A percentile compares a stretch with the other conserved stretches of the same genome.
phyloP scores from a whole-genome alignment of 495 filamentous ascomycete species.

The Penicillium salamii region DNA sequence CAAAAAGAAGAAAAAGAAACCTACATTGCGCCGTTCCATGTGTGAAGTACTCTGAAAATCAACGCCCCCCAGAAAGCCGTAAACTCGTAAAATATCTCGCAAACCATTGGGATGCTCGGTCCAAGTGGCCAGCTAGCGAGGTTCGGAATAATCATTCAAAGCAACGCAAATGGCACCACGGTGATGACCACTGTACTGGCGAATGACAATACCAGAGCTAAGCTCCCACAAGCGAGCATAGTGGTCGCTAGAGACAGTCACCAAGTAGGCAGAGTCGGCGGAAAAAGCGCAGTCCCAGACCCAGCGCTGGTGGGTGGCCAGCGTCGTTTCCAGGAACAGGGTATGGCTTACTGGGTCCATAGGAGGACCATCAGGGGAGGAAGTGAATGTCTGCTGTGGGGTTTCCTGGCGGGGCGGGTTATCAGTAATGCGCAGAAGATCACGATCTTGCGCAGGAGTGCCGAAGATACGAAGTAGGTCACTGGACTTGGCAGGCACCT shows the following conservation, averaged over 20 bases:
- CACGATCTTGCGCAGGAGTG: conserved; percentile 15
- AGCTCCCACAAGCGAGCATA: conserved; percentile 98
- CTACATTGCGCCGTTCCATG: conserved; percentile 18
- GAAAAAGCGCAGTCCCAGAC: conserved; percentile 99
- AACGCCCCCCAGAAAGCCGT: background rate
- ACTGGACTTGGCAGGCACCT: conserved; percentile 17
- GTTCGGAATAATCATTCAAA: conserved; percentile 93
- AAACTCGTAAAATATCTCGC: background rate
- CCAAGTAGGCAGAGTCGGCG: conserved; percentile 92
- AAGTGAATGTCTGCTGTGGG: conserved; percentile 37
- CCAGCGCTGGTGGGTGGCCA: conserved; percentile 95
- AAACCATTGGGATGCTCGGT: no score
- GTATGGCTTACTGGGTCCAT: conserved; percentile 46
- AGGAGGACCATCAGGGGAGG: conserved; percentile 44
- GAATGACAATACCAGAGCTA: conserved; percentile 77
- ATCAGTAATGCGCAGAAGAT: conserved; percentile 25
- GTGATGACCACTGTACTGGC: conserved; percentile 98
- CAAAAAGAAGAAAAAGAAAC: no score
- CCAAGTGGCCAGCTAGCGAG: no score
- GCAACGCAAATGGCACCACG: conserved; percentile 94
- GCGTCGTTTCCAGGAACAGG: conserved; percentile 82
- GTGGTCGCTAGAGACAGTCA: conserved; percentile 97
- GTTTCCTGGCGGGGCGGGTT: conserved; percentile 23
- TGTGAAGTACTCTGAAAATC: background rate
- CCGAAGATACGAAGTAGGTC: conserved; percentile 30